Conservation (phyloP, 1,284 basidiomycete species). For the Malassezia arunalokei region DNA sequence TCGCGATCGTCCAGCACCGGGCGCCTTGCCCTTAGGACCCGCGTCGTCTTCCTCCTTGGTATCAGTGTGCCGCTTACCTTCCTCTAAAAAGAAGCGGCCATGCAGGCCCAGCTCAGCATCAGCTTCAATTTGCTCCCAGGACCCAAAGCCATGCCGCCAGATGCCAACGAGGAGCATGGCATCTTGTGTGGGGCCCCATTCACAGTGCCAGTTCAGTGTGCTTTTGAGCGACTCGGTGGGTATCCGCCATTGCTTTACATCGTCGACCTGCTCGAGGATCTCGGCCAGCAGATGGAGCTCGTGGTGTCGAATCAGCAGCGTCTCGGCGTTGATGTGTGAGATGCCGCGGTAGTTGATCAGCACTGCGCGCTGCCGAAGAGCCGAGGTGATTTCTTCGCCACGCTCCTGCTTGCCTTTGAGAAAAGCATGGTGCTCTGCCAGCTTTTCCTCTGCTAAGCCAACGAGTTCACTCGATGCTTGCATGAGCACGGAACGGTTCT, state of each 20-base stretch:
- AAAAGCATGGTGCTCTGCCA: conserved; percentile 64
- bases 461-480: conserved; percentile 88
- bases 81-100: conserved; percentile 94
- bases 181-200: conserved; percentile 87
- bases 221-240: conserved; percentile 85
- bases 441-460: conserved; percentile 67
- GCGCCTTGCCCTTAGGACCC: conserved; percentile 16
- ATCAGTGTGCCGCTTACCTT: conserved; percentile 50
- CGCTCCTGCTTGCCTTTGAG: conserved; percentile 51
- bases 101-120: conserved; percentile 70
- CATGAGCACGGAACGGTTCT: conserved; percentile 83
- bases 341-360: conserved; percentile 80
- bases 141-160: conserved; percentile 84
- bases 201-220: conserved; percentile 87
- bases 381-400: conserved; percentile 56
- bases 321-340: conserved; percentile 91
- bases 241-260: conserved; percentile 68
- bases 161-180: conserved; percentile 87
- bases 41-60: conserved; percentile 42
- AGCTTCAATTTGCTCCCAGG: conserved; percentile 89
- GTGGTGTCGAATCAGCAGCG: conserved; percentile 74
- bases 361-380: conserved; percentile 78
- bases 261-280: conserved; percentile 51
- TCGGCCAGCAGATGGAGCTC: conserved; percentile 81
- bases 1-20: conserved; percentile 25